Percentiles rank a stretch among this genome's conserved stretches.
Evolutionary conservation across 176 grass and related monocot species (phyloP).

Genomic region (Coix lacrymajobi): DNA sequence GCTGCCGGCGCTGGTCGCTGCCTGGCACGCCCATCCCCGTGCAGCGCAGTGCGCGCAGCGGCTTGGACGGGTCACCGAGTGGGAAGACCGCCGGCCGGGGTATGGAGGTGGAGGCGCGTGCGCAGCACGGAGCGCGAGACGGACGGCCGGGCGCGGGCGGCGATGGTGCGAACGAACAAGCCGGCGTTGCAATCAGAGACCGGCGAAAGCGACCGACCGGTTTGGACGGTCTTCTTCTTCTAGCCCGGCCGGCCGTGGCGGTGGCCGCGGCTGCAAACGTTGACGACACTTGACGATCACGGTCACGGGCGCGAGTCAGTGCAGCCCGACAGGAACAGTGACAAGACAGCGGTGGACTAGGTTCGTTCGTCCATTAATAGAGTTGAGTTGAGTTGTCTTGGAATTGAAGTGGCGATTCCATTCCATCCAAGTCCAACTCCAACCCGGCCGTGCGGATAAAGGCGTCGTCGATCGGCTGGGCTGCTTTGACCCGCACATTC

Average conservation of each 20-base stretch:
- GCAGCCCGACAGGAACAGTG: conserved; percentile 5
- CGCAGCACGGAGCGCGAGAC: neutral
- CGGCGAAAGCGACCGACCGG: neutral
- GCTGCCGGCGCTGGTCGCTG: neutral
- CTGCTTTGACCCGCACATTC: neutral
- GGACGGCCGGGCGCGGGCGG: neutral
- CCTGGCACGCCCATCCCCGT: neutral
- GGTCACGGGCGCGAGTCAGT: neutral
- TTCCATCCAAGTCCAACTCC: neutral
- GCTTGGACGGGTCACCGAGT: neutral
- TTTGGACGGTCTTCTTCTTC: neutral
- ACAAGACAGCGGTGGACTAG: neutral
- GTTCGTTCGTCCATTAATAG: neutral
- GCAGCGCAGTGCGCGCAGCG: neutral
- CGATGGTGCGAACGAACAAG: neutral
- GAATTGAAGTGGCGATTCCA: neutral
- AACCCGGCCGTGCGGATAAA: neutral
- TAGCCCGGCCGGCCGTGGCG: neutral
- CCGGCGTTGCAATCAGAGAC: neutral
- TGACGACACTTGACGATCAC: conserved; percentile 1
- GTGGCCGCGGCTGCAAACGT: neutral
- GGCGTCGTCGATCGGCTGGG: neutral
- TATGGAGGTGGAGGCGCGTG: neutral
- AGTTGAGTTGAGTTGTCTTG: neutral
- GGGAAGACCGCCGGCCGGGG: neutral